Base-by-base conservation (phyloP, 768 basidiomycete genomes). In the Candolleomyces aberdarensis region DNA sequence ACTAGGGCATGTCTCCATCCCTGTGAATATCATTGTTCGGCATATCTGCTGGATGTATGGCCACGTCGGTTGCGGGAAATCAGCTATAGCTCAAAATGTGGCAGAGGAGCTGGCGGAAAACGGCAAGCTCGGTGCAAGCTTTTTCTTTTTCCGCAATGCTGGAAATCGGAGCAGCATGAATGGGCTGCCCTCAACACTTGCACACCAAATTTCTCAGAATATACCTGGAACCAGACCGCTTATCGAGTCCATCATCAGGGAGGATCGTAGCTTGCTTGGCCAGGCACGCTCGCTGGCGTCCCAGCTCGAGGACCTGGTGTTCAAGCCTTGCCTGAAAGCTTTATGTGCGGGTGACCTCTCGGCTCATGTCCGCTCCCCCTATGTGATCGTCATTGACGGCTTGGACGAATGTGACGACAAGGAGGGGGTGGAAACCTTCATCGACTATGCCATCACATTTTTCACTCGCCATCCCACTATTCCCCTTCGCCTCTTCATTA, bases 371-470 rank as follows among this genome's bases (percentile, higher is more conserved):
- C 3, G 44, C 13, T 15, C 39, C 6, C 53, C 44, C 20, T 32
- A 22, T 4, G 13, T 58, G 11, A 50, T 63, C 14, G 44, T 63
- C 15, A 44, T 63, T 22, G 62, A 63, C 43, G 62, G 62, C 19
- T 48, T 63, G 5, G 62, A 63, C 48, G 58, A 63, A 32, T 63
- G 62, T 39, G 39, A 31, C 3, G 47, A 41, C 4, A 15, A 20
- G 20, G n/a, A 46, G 1, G 48, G 22, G 9, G 56, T 51, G 22
- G n/a, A 14, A 13, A 40, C 52, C 0, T 49, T 62, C 8, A 15
- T 62, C 26, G 26, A 58, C 3, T 11, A 3, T 26, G 10, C 20
- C 13, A 17, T 49, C 48, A 6, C 15, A 2, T 8, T 49, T 11
- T 49, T 49, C 20, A 6, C 13, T 11, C 15, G 20, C 10, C 13